These are phyloP conservation scores for Zymoseptoria ardabiliae DNA, from an alignment of 2,329 filamentous ascomycete genomes.

Conservation along the genomic window DNA sequence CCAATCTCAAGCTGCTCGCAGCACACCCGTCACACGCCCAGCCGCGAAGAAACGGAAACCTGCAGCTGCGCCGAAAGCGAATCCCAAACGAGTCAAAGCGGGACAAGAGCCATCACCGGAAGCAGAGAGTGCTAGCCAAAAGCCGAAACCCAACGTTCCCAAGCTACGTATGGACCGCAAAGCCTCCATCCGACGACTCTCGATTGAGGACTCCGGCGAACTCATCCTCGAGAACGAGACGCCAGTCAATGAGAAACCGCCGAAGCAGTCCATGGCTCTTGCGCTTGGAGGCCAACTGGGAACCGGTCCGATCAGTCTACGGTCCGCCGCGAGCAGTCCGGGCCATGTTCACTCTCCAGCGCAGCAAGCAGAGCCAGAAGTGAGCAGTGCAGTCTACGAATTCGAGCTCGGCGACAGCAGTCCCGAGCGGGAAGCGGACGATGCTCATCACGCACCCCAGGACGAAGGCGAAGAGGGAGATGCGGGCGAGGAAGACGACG, in stretches of 20 bases:
- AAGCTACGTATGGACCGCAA: conserved; percentile 25
- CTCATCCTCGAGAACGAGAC: conserved; percentile 29
- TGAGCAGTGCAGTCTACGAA: conserved; percentile 18
- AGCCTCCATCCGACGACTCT: conserved; percentile 21
- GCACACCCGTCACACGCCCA: conserved; percentile 13
- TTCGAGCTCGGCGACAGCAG: conserved; percentile 24
- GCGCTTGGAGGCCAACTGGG: conserved; percentile 27
- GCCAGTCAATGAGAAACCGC: conserved; percentile 20
- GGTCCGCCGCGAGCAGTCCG: conserved; percentile 35
- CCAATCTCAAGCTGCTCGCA: conserved; percentile 11
- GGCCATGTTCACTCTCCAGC: conserved; percentile 16
- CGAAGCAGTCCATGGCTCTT: conserved; percentile 21
- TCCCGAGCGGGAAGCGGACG: conserved; percentile 14
- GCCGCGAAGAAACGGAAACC: conserved; percentile 21
- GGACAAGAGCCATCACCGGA: conserved; percentile 13
- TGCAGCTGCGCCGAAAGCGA: conserved; percentile 12
- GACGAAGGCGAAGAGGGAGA: conserved; percentile 32
- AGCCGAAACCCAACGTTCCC: conserved; percentile 14
- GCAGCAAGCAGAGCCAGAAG: conserved; percentile 9
- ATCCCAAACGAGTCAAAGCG: conserved; percentile 24
- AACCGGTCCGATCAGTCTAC: conserved; percentile 37
- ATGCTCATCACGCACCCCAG: conserved; percentile 10
- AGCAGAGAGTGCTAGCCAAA: conserved; percentile 4
- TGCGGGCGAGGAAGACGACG: conserved; percentile 26
- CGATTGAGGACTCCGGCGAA: conserved; percentile 25